A percentile compares a stretch with the other conserved stretches of the same genome.
Conservation (phyloP, 2,329 filamentous ascomycete species). For the Seiridium cupressi region DNA sequence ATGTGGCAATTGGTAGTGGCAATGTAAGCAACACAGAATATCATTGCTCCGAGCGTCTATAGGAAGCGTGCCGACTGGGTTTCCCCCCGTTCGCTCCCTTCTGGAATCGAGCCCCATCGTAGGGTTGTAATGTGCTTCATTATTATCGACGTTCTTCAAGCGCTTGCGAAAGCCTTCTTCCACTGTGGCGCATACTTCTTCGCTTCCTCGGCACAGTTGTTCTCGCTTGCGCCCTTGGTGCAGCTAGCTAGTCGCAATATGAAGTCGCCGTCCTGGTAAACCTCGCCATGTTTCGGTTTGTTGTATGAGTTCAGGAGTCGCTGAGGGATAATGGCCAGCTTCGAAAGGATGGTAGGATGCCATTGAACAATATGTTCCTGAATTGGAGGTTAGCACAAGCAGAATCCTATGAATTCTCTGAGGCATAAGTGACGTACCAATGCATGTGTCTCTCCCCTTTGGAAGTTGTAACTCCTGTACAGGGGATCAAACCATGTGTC, state of each 20-base stretch:
- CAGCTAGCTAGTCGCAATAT: slow-evolving; percentile 78
- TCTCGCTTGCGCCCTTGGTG: slow-evolving; percentile 45
- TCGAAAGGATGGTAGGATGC: slow-evolving; percentile 94
- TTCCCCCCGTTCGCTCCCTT: not conserved
- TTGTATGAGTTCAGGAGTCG: slow-evolving; percentile 79
- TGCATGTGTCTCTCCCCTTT: slow-evolving; percentile 89
- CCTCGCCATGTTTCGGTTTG: slow-evolving; percentile 50
- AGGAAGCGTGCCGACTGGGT: not conserved
- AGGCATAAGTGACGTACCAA: slow-evolving; percentile 56
- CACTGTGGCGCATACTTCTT: slow-evolving; percentile 47
- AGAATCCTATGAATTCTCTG: not conserved
- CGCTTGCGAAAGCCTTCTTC: slow-evolving; percentile 23
- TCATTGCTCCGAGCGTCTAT: not conserved
- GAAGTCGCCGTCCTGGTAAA: slow-evolving; percentile 82
- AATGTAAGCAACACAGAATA: no score
- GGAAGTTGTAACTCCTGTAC: slow-evolving; percentile 92
- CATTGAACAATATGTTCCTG: slow-evolving; percentile 90
- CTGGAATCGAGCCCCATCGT: not conserved
- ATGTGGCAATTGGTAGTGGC: no score
- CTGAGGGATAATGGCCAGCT: slow-evolving; percentile 87
- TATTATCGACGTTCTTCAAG: not conserved
- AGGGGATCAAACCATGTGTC: slow-evolving; percentile 96
- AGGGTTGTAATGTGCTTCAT: not conserved
- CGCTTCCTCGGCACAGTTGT: slow-evolving; percentile 73
- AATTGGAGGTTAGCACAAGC: slow-evolving; percentile 24